phyloP scores from a whole-genome alignment of 176 grass and related monocot genomes.

The Carex cristatella region DNA sequence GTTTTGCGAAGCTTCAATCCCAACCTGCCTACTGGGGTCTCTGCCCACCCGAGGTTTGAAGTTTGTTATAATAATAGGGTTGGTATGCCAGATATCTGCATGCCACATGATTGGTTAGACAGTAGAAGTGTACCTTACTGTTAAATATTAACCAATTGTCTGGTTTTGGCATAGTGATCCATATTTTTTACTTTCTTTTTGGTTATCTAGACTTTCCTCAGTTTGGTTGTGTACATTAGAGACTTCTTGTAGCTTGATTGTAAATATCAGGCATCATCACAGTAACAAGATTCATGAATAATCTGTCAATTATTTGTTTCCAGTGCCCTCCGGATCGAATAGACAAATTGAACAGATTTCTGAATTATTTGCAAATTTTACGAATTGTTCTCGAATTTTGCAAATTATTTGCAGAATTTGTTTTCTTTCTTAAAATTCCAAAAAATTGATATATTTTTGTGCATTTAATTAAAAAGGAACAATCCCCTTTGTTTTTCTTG shows the following conservation, averaged over 20 bases:
- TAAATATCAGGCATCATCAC: neutral
- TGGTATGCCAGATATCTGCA: neutral
- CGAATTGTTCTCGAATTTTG: no score
- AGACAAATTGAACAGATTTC: neutral
- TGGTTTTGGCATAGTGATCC: neutral
- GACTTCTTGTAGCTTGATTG: neutral
- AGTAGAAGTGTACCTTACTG: neutral
- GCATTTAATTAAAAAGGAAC: no score
- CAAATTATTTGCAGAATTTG: neutral
- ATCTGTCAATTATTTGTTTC: neutral
- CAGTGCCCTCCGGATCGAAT: neutral
- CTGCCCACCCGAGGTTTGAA: conserved; percentile 62
- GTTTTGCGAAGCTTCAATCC: conserved; percentile 79
- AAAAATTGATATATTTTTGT: neutral
- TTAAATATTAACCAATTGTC: neutral
- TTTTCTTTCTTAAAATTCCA: neutral
- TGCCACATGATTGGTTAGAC: neutral
- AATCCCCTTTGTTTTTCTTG: neutral
- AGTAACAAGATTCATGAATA: neutral
- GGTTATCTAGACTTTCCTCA: neutral
- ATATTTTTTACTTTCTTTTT: neutral
- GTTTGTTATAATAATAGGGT: neutral
- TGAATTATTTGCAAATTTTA: neutral
- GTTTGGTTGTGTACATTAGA: neutral
- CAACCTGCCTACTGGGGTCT: conserved; percentile 61